A percentile compares a stretch with the other conserved stretches of the same genome.
phyloP scores from a whole-genome alignment of 2,329 filamentous ascomycete genomes.

The Phialophora expanda region DNA sequence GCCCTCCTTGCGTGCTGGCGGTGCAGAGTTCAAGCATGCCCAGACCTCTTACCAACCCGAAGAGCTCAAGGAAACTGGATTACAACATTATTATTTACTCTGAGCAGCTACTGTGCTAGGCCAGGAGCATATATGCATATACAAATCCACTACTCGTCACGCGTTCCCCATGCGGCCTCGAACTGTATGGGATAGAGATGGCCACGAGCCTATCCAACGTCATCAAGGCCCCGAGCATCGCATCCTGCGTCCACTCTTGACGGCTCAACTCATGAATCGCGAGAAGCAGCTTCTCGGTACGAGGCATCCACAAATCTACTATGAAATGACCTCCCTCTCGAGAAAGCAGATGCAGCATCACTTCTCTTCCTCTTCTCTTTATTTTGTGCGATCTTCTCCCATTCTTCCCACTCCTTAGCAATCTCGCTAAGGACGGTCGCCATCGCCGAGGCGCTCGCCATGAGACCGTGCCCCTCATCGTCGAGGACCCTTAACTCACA shows the following conservation, averaged over 20 bases:
- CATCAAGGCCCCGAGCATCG: neutral
- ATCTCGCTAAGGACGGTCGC: constrained; percentile 93
- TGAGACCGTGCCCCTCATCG: constrained; percentile 90
- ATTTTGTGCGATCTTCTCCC: constrained; percentile 65
- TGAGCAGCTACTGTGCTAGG: neutral
- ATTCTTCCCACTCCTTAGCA: constrained; percentile 89
- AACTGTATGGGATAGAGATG: neutral
- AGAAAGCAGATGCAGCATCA: constrained; percentile 20
- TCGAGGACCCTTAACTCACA: constrained; percentile 91
- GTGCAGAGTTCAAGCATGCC: neutral
- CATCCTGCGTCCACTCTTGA: neutral
- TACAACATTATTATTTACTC: constrained; percentile 2
- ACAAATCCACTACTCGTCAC: neutral
- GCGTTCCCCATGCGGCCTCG: neutral
- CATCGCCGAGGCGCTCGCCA: constrained; percentile 95
- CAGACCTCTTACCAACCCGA: neutral
- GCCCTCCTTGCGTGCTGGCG: no score
- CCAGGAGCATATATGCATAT: neutral
- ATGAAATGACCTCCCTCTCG: constrained; percentile 22
- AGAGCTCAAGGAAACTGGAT: neutral
- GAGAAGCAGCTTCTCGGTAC: constrained; percentile 19
- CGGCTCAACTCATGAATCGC: constrained; percentile 6
- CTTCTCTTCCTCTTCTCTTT: constrained; percentile 48
- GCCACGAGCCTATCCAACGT: neutral
- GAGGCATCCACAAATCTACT: constrained; percentile 21